These are phyloP conservation scores for Fusarium lateritium DNA, from an alignment of 2,329 filamentous ascomycete genomes.

Conservation along the genomic window DNA sequence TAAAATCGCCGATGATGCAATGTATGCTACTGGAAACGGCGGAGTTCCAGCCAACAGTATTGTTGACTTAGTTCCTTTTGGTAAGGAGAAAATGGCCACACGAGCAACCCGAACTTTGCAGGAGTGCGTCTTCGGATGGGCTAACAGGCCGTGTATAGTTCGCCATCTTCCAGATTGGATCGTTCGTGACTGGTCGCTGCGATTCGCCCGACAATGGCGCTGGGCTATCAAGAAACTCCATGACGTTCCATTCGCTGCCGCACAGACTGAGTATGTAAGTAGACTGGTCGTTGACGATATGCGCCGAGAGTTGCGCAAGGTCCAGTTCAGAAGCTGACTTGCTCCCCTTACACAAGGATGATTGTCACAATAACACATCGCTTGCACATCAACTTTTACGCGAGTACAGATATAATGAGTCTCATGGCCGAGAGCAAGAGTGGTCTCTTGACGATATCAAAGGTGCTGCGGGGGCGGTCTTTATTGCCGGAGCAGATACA, in stretches of 20 bases:
- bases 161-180: conserved; percentile 51
- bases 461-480: conserved; percentile 64
- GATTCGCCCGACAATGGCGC: conserved; percentile 53
- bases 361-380: conserved; percentile 38
- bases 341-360: conserved; percentile 18
- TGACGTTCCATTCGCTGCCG: conserved; percentile 52
- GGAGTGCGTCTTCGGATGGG: background rate
- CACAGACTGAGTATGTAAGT: conserved; percentile 49
- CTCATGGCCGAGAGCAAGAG: conserved; percentile 27
- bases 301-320: too few species aligned
- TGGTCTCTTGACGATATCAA: conserved; percentile 62
- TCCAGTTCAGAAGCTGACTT: conserved; percentile 27
- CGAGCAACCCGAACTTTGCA: background rate
- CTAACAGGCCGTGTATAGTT: conserved; percentile 35
- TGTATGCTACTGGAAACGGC: conserved; percentile 52
- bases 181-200: conserved; percentile 51
- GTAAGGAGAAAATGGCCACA: conserved; percentile 35
- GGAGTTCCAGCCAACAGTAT: conserved; percentile 53
- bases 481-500: conserved; percentile 64
- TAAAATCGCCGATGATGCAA: conserved; percentile 51
- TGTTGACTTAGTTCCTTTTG: conserved; percentile 62
- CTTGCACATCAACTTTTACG: conserved; percentile 48
- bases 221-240: conserved; percentile 55
- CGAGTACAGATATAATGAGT: conserved; percentile 34
- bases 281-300: background rate